Base-by-base conservation (phyloP, 768 basidiomycete species). In the Paxillus involutus region DNA sequence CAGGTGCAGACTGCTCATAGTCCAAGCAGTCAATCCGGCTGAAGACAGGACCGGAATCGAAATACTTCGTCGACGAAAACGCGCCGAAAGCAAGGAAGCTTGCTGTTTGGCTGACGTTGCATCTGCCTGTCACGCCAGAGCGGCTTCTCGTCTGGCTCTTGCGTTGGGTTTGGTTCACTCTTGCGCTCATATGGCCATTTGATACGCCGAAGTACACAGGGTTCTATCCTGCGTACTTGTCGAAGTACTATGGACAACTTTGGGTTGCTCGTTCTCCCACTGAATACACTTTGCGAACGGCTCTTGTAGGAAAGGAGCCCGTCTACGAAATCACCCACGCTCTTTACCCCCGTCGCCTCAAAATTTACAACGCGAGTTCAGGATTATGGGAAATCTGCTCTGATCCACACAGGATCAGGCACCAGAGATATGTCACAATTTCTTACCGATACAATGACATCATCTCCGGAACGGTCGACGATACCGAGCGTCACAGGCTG, bases 1-100 rank as follows among this genome's bases (percentile, higher is more conserved):
- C 17, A 67, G 24, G 44, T 66, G 67, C 42, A 69, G 19, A 43
- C 51, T 24, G 14, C 65, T 69, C 19, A 0, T 24, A 11, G 55
- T 69, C n/a, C 65, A 69, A 36, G 66, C 59, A 19, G 55, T 67
- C 24, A 53, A 56, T n/a, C 62, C 65, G 6, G 44, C 0, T 19
- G 17, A 10, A 3, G n/a, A 8, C 12, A 9, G 4, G 1, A 30
- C 30, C 6, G 10, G 49, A 6, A 33, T 4, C 11, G 59, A 66
- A 19, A 9, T 33, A 6, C 0, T n/a, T 1, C 0, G 30, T 66
- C 16, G 53, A 35, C 19, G 44, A 10, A 24, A 52, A 35, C 10
- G 2, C 17, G 14, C 43, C 48, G 2, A 36, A 40, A 13, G 37
- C 51, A 9, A 58, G 52, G 16, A 53, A 51, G 33, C 62, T 67